phyloP scores from a whole-genome alignment of 225 moss, liverwort and hornwort species.

The Rhytidiadelphus loreus region DNA sequence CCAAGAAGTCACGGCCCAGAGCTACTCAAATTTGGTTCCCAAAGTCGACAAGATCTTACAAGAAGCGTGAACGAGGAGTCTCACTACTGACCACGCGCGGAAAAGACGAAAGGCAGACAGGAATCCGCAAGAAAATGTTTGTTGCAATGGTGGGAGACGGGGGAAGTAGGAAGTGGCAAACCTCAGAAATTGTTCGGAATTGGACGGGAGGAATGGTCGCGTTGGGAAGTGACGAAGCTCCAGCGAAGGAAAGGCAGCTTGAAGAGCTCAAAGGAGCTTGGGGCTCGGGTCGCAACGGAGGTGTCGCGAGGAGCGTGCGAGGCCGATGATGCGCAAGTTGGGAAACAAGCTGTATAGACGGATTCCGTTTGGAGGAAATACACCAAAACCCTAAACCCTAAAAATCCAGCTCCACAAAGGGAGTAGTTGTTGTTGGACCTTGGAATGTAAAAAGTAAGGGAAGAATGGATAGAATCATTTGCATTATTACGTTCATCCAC shows the following conservation, averaged over 20 bases:
- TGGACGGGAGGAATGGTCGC: background rate
- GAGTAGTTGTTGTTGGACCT: background rate
- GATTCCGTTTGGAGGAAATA: background rate
- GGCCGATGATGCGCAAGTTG: background rate
- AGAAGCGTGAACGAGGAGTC: background rate
- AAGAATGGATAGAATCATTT: background rate
- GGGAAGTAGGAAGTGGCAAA: background rate
- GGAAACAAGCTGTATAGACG: background rate
- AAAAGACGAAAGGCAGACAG: background rate
- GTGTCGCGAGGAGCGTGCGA: background rate
- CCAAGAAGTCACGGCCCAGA: background rate
- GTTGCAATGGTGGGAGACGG: background rate
- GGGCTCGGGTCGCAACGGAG: background rate
- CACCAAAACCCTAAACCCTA: background rate
- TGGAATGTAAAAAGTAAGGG: background rate
- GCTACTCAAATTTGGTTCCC: background rate
- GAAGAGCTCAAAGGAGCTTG: background rate
- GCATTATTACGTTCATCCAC: background rate
- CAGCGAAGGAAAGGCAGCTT: no score
- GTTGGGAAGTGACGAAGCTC: background rate
- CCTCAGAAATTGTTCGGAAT: background rate
- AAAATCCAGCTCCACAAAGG: no score
- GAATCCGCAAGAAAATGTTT: background rate
- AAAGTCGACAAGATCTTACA: no score
- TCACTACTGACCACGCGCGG: no score